These are phyloP conservation scores for Termitomyces sp. DNA, from an alignment of 768 basidiomycete species.

Conservation along the genomic window DNA sequence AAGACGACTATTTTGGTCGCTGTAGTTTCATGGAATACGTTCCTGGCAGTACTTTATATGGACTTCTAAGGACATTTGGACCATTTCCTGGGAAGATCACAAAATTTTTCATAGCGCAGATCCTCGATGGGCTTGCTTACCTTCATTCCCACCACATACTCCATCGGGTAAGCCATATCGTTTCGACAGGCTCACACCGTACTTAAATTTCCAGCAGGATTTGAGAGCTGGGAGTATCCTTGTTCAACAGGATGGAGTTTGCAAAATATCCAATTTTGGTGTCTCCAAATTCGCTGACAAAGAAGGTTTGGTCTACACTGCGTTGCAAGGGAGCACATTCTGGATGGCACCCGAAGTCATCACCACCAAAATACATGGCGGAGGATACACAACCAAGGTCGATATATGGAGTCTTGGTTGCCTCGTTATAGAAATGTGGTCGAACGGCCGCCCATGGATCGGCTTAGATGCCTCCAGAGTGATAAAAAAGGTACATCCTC, in stretches of 20 bases:
- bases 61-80: slow-evolving; percentile 81
- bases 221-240: slow-evolving; percentile 97
- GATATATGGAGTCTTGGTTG: slow-evolving; percentile 99
- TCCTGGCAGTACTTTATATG: slow-evolving; percentile 90
- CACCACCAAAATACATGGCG: slow-evolving; percentile 69
- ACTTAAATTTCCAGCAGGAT: slow-evolving; percentile 52
- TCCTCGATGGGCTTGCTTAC: slow-evolving; percentile 87
- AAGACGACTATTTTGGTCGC: neutral
- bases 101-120: slow-evolving; percentile 87
- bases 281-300: slow-evolving; percentile 93
- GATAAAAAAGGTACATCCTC: slow-evolving; percentile 75
- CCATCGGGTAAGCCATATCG: slow-evolving; percentile 62
- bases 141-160: slow-evolving; percentile 88
- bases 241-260: slow-evolving; percentile 83
- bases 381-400: slow-evolving; percentile 85
- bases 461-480: slow-evolving; percentile 86
- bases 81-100: slow-evolving; percentile 88
- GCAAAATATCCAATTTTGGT: slow-evolving; percentile 98
- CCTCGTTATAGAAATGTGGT: slow-evolving; percentile 97
- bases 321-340: slow-evolving; percentile 95
- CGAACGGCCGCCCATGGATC: slow-evolving; percentile 87
- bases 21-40: slow-evolving; percentile 97
- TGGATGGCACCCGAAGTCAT: slow-evolving; percentile 99
- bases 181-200: neutral
- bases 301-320: slow-evolving; percentile 73